Evolutionary conservation across 2,329 filamentous ascomycete genomes (phyloP).

Genomic region (Lasiodiplodia sp.): DNA sequence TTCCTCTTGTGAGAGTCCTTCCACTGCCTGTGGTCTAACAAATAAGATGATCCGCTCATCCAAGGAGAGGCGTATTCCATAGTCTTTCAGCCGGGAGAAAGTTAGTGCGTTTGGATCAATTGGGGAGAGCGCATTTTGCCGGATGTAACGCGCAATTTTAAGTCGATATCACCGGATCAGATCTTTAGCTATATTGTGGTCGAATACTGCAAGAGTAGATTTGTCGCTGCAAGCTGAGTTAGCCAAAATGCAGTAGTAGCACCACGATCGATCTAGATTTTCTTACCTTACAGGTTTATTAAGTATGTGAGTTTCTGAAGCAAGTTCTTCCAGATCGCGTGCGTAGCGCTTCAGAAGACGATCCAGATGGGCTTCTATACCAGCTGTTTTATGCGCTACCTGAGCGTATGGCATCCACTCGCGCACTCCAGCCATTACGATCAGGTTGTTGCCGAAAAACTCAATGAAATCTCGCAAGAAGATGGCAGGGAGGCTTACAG

Average conservation of each 20-base stretch:
- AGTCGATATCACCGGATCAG: neutral
- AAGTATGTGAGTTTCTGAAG: no score
- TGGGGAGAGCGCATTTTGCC: neutral
- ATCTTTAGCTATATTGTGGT: neutral
- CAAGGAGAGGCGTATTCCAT: neutral
- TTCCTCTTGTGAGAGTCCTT: no score
- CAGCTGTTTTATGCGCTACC: neutral
- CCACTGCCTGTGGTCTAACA: no score
- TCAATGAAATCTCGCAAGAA: slow-evolving; percentile 33
- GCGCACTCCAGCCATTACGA: neutral
- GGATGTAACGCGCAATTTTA: neutral
- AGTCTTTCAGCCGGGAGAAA: neutral
- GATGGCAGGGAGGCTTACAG: slow-evolving; percentile 28
- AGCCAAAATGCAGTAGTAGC: neutral
- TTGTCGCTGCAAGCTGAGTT: neutral
- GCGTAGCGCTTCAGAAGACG: neutral
- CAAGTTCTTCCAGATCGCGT: neutral
- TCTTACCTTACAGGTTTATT: no score
- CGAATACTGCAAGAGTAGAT: neutral
- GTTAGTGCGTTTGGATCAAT: neutral
- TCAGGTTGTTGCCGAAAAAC: slow-evolving; percentile 28
- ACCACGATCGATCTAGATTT: no score
- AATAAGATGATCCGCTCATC: neutral
- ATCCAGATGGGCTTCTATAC: neutral
- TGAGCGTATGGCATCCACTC: neutral